A percentile compares a stretch with the other conserved stretches of the same genome.
Conservation (phyloP, 306 rosid species). For the Quercus variabilis region DNA sequence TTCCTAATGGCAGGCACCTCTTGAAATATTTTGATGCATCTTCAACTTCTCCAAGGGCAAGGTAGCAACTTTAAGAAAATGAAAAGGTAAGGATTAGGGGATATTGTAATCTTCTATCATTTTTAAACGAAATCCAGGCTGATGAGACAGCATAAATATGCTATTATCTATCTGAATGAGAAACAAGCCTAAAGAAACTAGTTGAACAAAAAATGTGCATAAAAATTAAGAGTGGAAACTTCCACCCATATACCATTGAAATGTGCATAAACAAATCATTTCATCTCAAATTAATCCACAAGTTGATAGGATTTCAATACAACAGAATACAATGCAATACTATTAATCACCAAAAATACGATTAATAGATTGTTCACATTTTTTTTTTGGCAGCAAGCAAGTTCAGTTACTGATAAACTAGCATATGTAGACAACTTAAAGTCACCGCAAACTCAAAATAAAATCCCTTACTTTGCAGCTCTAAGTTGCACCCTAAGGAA, state of each 20-base stretch:
- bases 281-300: background rate
- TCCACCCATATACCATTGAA: background rate
- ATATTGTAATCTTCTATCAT: constrained; percentile 14
- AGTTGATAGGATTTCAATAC: no score
- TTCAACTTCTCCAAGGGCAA: constrained; percentile 85
- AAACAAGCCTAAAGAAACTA: background rate
- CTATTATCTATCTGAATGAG: background rate
- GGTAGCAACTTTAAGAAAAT: constrained; percentile 61
- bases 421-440: constrained; percentile 18
- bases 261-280: background rate
- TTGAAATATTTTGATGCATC: constrained; percentile 66
- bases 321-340: background rate
- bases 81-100: constrained; percentile 12
- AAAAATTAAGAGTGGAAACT: background rate
- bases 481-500: constrained; percentile 84
- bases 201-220: background rate
- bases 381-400: background rate
- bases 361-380: background rate
- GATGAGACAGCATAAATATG: background rate
- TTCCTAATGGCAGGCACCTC: constrained; percentile 78
- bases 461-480: constrained; percentile 88
- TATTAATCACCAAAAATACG: background rate
- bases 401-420: background rate
- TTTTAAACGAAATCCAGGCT: background rate
- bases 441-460: constrained; percentile 2